These are phyloP conservation scores for Albophoma yamanashiensis DNA, from an alignment of 2,329 filamentous ascomycete genomes.

Conservation along the genomic window DNA sequence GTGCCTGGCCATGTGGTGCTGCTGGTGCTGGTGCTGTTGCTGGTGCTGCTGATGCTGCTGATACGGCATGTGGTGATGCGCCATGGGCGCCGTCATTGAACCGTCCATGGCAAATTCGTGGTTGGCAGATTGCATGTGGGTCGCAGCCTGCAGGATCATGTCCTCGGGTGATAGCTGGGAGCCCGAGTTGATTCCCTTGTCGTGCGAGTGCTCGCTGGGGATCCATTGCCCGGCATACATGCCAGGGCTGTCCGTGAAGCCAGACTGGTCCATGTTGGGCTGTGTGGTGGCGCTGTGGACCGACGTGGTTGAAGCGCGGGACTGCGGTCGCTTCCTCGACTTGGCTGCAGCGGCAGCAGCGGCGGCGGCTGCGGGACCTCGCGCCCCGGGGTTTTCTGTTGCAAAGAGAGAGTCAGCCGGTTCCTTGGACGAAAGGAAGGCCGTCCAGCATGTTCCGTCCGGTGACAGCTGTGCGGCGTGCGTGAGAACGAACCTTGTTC, in stretches of 20 bases:
- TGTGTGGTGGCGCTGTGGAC: constrained; percentile 44
- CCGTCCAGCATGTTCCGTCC: constrained; percentile 1
- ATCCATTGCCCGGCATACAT: constrained; percentile 42
- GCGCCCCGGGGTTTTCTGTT: constrained; percentile 18
- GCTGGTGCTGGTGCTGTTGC: constrained; percentile 20
- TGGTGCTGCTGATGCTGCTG: constrained; percentile 18
- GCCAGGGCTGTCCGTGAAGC: constrained; percentile 30
- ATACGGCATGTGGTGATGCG: constrained; percentile 28
- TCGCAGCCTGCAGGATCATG: constrained; percentile 46
- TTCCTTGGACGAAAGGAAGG: neutral
- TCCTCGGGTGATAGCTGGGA: constrained; percentile 46
- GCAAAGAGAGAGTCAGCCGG: neutral
- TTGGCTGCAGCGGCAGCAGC: constrained; percentile 17
- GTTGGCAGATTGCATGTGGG: constrained; percentile 41
- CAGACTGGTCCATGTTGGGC: constrained; percentile 36
- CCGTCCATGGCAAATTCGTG: constrained; percentile 39
- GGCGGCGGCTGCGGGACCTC: constrained; percentile 5
- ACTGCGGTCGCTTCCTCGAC: constrained; percentile 39
- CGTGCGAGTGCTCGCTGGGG: constrained; percentile 29
- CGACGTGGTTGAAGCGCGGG: constrained; percentile 45
- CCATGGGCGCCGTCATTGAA: constrained; percentile 31
- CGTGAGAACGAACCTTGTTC: constrained; percentile 23
- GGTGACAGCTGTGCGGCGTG: constrained; percentile 2
- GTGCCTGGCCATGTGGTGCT: constrained; percentile 32
- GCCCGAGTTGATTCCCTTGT: constrained; percentile 29